Base-by-base conservation (phyloP, 73 alveolate genomes). In the Tetrahymena thermophila region DNA sequence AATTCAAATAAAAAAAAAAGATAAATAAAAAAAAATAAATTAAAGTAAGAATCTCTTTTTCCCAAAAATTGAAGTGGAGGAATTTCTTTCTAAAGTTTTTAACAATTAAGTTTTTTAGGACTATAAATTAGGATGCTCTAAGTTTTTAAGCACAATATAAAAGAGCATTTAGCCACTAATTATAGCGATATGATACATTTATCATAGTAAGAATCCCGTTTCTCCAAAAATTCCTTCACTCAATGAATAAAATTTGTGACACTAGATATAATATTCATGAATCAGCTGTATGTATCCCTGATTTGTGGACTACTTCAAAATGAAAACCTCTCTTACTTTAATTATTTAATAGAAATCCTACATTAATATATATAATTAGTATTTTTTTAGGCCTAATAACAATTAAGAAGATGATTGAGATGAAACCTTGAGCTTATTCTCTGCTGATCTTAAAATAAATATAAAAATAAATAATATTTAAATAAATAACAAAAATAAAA, bases 81-180 rank as follows among this genome's bases (percentile, higher is more conserved):
- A 71, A 71, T 71, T 71, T 2, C 89, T 34, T 28, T 28, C 31
- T 1, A 7, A 25, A 71, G 89, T 71, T 71, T 71, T 71, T 71
- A n/a, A 71, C 89, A 34, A n/a, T 4, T 71, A 71, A 71, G 89
- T 71, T 71, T 71, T 71, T 71, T 4, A 71, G 35, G 35, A 71
- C 89, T 71, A 71, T 71, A 71, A 28, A 28, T 71, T 71, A 71
- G 89, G 89, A 71, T 71, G 89, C 89, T 71, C 89, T 71, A 71
- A 71, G 17, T 71, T 71, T 71, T 71, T 25, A n/a, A 17, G 11
- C 37, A 25, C 35, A 56, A 8, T 31, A n/a, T 28, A 28, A 71
- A 71, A 71, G 89, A 71, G 89, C 89, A 71, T 71, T 71, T 71
- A 71, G 89, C 89, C 89, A 71, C 89, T 71, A 71, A 71, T 71